Conservation (phyloP, 495 filamentous ascomycete genomes). For the Podospora australis region DNA sequence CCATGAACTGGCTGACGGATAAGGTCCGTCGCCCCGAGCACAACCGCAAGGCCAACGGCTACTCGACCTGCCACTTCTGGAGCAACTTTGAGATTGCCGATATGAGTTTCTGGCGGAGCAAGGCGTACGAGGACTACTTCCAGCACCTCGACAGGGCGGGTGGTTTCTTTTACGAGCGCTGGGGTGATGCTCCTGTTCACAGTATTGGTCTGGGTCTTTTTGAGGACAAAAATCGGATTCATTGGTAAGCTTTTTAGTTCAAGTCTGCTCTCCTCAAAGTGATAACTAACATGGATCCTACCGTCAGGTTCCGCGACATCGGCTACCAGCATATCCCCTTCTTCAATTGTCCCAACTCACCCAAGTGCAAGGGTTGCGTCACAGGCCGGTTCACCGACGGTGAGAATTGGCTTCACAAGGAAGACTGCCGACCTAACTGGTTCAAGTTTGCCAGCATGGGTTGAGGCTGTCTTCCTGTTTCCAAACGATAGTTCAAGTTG, state of each 20-base stretch:
- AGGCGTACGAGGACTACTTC: constrained; percentile 92
- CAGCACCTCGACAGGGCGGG: constrained; percentile 89
- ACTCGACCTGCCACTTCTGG: constrained; percentile 99
- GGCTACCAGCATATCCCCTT: constrained; percentile 98
- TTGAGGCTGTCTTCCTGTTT: constrained; percentile 28
- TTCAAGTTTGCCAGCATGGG: constrained; percentile 89
- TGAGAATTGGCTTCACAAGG: constrained; percentile 71
- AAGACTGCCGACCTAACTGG: constrained; percentile 95
- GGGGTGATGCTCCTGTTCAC: constrained; percentile 98
- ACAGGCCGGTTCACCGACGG: constrained; percentile 85
- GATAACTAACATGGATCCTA: constrained; percentile 12
- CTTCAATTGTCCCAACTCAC: constrained; percentile 95
- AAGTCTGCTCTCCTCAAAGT: not conserved
- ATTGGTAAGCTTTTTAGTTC: constrained; percentile 63
- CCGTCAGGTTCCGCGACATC: constrained; percentile 95
- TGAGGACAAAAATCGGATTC: constrained; percentile 82
- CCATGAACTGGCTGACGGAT: constrained; percentile 82
- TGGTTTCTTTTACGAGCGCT: constrained; percentile 98
- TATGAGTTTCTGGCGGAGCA: constrained; percentile 88
- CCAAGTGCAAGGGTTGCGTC: constrained; percentile 85
- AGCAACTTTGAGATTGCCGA: constrained; percentile 98
- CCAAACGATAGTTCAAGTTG: not conserved
- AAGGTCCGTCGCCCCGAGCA: constrained; percentile 69
- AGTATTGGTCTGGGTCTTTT: constrained; percentile 92
- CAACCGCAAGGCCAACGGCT: constrained; percentile 73